These are phyloP conservation scores for Filosporella fistucella DNA, from an alignment of 495 filamentous ascomycete genomes.

Conservation along the genomic window DNA sequence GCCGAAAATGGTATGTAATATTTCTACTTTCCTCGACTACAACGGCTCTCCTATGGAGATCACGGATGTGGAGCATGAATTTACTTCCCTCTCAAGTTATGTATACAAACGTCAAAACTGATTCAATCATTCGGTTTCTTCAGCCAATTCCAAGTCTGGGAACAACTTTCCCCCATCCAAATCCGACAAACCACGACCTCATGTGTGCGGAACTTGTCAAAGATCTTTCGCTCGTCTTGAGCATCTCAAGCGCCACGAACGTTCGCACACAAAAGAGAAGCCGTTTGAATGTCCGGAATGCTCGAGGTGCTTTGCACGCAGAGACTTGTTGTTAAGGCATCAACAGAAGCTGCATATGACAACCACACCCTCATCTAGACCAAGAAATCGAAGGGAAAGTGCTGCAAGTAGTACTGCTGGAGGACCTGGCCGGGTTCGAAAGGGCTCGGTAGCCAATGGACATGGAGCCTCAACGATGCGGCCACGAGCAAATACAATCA, in stretches of 20 bases:
- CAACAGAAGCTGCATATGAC: slow-evolving; percentile 99
- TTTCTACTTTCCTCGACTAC: background rate
- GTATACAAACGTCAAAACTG: too few species aligned
- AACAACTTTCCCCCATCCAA: slow-evolving; percentile 23
- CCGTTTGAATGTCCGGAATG: slow-evolving; percentile 98
- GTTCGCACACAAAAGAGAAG: slow-evolving; percentile 98
- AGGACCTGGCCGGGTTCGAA: slow-evolving; percentile 71
- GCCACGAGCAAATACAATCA: slow-evolving; percentile 93
- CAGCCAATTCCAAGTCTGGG: slow-evolving; percentile 17
- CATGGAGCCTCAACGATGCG: slow-evolving; percentile 58
- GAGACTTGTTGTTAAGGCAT: slow-evolving; percentile 88
- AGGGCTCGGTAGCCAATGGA: slow-evolving; percentile 78
- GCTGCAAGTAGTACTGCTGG: slow-evolving; percentile 69
- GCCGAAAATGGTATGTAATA: slow-evolving; percentile 21
- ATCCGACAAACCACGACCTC: slow-evolving; percentile 86
- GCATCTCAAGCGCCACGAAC: slow-evolving; percentile 96
- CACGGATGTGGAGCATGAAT: too few species aligned
- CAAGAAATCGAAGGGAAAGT: slow-evolving; percentile 81
- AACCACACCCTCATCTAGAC: slow-evolving; percentile 83
- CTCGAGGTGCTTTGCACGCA: slow-evolving; percentile 87
- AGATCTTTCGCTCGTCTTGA: slow-evolving; percentile 94
- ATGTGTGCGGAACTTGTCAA: slow-evolving; percentile 89
- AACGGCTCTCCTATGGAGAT: too few species aligned
- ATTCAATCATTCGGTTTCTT: slow-evolving; percentile 3
- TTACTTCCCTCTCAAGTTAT: slow-evolving; percentile 16